Conservation (phyloP, 352 stramenopile species). For the Phytophthora citrophthora region DNA sequence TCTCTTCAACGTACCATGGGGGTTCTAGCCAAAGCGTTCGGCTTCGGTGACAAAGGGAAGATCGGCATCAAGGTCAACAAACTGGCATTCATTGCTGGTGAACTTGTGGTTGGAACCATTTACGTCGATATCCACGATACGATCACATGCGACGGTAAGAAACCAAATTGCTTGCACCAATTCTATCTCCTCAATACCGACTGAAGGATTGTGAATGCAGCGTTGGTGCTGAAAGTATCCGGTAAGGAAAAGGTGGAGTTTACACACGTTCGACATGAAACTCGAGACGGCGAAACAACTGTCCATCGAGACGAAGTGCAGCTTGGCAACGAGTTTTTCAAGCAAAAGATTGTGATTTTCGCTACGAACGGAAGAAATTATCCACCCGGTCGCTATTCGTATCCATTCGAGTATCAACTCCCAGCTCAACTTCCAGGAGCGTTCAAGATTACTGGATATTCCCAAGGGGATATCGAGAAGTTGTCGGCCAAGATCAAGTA, state of each 20-base stretch:
- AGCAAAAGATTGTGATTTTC: slow-evolving; percentile 72
- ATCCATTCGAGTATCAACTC: slow-evolving; percentile 74
- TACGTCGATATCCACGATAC: slow-evolving; percentile 57
- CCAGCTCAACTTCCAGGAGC: slow-evolving; percentile 52
- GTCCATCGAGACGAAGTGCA: slow-evolving; percentile 35
- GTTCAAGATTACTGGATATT: slow-evolving; percentile 64
- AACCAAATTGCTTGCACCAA: not conserved
- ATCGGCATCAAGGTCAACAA: slow-evolving; percentile 64
- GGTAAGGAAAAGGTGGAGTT: slow-evolving; percentile 76
- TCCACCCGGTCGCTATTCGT: slow-evolving; percentile 56
- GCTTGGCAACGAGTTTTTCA: slow-evolving; percentile 69
- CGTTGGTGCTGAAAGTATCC: slow-evolving; percentile 63
- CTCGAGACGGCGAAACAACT: slow-evolving; percentile 33
- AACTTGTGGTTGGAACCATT: slow-evolving; percentile 63
- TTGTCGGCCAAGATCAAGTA: slow-evolving; percentile 76
- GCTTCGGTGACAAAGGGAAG: slow-evolving; percentile 68
- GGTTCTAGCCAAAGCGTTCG: slow-evolving; percentile 55
- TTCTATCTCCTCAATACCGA: not conserved
- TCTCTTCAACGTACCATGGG: slow-evolving; percentile 44
- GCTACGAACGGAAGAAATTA: slow-evolving; percentile 41
- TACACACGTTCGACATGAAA: slow-evolving; percentile 40
- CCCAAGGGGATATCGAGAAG: slow-evolving; percentile 44
- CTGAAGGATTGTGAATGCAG: slow-evolving; percentile 23
- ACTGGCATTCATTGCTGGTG: slow-evolving; percentile 62
- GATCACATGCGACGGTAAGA: slow-evolving; percentile 69